Percentiles rank a stretch among this genome's conserved stretches.
These are phyloP conservation scores for Leccinum sublutescens DNA, from an alignment of 768 basidiomycete genomes.

Conservation along the genomic window DNA sequence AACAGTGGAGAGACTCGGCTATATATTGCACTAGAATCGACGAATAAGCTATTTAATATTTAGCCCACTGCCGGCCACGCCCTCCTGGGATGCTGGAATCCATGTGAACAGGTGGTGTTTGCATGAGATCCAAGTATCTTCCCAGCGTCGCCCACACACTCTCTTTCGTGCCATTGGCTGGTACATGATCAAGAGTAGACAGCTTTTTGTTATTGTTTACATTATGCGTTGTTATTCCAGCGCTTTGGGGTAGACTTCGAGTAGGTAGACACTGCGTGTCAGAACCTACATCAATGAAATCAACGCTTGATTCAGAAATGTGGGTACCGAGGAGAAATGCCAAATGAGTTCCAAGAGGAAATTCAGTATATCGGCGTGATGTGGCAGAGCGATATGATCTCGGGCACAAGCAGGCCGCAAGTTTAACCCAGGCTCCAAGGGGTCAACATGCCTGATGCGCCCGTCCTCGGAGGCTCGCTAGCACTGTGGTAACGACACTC, in stretches of 20 bases:
- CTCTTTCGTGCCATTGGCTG: slow-evolving; percentile 11
- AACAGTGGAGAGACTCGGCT: slow-evolving; percentile 18
- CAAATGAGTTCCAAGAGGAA: not conserved
- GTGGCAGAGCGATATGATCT: not conserved
- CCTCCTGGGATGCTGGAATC: slow-evolving; percentile 11
- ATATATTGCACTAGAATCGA: slow-evolving; percentile 24
- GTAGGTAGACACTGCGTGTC: slow-evolving; percentile 5
- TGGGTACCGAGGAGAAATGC: not conserved
- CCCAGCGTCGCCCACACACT: slow-evolving; percentile 5
- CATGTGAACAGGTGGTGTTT: slow-evolving; percentile 16
- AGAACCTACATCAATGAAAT: slow-evolving; percentile 1
- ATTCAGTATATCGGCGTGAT: not conserved
- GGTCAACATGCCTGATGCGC: not conserved
- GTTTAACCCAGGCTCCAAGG: not conserved
- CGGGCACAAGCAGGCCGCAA: not conserved
- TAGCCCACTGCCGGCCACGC: slow-evolving; percentile 9
- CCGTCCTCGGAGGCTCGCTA: not conserved
- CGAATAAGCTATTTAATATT: slow-evolving; percentile 26
- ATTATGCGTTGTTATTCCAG: slow-evolving; percentile 18
- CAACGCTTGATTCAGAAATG: not conserved
- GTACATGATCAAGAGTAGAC: slow-evolving; percentile 13
- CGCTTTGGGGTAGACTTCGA: slow-evolving; percentile 1
- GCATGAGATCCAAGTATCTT: slow-evolving; percentile 12
- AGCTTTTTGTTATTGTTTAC: slow-evolving; percentile 24
- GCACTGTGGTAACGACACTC: not conserved